These are phyloP conservation scores for Zasmidium angulare DNA, from an alignment of 2,329 filamentous ascomycete genomes.

Conservation along the genomic window DNA sequence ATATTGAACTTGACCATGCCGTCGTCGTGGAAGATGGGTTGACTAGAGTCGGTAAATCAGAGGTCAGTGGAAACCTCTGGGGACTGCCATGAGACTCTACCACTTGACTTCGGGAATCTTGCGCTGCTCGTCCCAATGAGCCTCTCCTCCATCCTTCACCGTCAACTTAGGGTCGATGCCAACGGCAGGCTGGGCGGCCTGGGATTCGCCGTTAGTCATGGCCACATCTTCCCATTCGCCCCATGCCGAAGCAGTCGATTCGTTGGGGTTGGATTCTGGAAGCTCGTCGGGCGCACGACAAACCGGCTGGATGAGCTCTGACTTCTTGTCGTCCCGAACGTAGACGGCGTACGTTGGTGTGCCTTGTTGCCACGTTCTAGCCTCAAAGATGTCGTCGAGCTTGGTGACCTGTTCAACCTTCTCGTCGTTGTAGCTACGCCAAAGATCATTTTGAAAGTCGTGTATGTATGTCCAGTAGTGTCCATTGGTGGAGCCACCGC, in stretches of 20 bases:
- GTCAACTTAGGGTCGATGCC: conserved; percentile 9
- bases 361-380: conserved; percentile 62
- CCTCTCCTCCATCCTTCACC: conserved; percentile 9
- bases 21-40: neutral
- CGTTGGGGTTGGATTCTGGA: conserved; percentile 2
- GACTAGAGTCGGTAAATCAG: neutral
- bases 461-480: conserved; percentile 98
- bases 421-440: conserved; percentile 94
- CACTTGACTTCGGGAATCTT: conserved; percentile 8
- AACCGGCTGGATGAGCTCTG: conserved; percentile 54
- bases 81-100: conserved; percentile 4
- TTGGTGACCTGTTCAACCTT: conserved; percentile 65
- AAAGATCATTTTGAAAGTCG: conserved; percentile 77
- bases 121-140: conserved; percentile 16
- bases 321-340: conserved; percentile 66
- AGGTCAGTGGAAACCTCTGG: neutral
- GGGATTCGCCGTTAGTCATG: conserved; percentile 1
- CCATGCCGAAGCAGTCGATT: neutral
- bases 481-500: conserved; percentile 63
- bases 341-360: conserved; percentile 85
- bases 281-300: conserved; percentile 31
- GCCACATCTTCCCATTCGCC: conserved; percentile 5
- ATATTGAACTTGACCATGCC: neutral
- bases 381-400: conserved; percentile 63
- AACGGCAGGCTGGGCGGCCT: neutral